These are phyloP conservation scores for Hibiscus mutabilis DNA, from an alignment of 345 rosid genomes.

Conservation along the genomic window DNA sequence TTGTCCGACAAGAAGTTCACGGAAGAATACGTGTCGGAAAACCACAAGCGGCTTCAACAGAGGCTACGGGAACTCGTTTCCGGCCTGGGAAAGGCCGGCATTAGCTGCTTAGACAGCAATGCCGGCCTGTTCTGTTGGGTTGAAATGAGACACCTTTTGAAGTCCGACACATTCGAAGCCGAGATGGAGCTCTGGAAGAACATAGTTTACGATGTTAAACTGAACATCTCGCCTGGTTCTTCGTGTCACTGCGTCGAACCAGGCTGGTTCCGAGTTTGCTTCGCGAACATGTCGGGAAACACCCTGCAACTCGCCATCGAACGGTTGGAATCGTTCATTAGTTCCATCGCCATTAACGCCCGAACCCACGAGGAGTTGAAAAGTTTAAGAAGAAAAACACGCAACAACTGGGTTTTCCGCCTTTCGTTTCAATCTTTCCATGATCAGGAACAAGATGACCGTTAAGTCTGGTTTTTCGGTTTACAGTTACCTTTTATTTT, in stretches of 20 bases:
- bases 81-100: constrained; percentile 56
- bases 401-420: constrained; percentile 68
- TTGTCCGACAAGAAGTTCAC: constrained; percentile 71
- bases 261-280: constrained; percentile 74
- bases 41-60: constrained; percentile 43
- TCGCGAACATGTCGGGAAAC: constrained; percentile 69
- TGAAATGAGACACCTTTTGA: constrained; percentile 66
- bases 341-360: constrained; percentile 23
- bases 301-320: constrained; percentile 54
- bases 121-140: constrained; percentile 84
- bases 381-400: constrained; percentile 40
- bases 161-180: constrained; percentile 61
- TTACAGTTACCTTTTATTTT: background rate
- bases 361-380: constrained; percentile 45
- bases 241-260: constrained; percentile 78
- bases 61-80: constrained; percentile 44
- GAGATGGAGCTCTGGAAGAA: constrained; percentile 72
- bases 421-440: constrained; percentile 44
- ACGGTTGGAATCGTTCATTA: constrained; percentile 50
- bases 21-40: constrained; percentile 46
- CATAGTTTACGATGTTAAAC: constrained; percentile 57
- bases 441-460: constrained; percentile 51
- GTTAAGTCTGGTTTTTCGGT: constrained; percentile 34
- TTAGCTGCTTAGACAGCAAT: constrained; percentile 49
- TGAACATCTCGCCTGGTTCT: constrained; percentile 62